Conservation (phyloP, 768 basidiomycete genomes). For the Lactarius psammicola region DNA sequence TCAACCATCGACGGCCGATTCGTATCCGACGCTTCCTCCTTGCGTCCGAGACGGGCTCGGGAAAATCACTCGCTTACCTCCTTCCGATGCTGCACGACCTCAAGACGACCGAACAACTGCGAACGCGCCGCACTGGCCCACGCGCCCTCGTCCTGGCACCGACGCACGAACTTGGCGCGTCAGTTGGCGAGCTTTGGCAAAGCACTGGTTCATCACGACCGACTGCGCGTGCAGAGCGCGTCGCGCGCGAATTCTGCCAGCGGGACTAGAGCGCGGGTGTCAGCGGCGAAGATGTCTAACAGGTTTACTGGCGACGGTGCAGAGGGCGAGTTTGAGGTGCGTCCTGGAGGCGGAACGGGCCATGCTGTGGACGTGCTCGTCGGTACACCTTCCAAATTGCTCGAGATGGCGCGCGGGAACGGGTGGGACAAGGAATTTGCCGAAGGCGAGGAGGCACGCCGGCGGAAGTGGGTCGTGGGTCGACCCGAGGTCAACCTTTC, state of each 20-base stretch:
- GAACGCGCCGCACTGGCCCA: constrained; percentile 41
- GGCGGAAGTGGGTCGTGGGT: constrained; percentile 44
- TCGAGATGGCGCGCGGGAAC: constrained; percentile 56
- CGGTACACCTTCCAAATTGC: constrained; percentile 60
- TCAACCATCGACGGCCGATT: constrained; percentile 37
- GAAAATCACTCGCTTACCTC: constrained; percentile 89
- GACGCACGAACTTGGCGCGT: constrained; percentile 84
- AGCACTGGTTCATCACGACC: constrained; percentile 65
- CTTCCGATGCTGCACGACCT: constrained; percentile 78
- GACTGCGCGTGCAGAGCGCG: constrained; percentile 71
- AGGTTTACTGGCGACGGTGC: constrained; percentile 32
- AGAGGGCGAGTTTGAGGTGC: constrained; percentile 31
- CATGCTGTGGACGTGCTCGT: constrained; percentile 56
- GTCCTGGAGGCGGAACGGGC: constrained; percentile 22
- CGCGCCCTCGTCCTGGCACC: constrained; percentile 82
- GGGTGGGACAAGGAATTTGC: constrained; percentile 50
- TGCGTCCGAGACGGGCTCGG: constrained; percentile 88
- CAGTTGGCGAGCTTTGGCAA: constrained; percentile 79
- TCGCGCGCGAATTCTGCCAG: constrained; percentile 53
- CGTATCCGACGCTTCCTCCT: constrained; percentile 56
- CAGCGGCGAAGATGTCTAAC: constrained; percentile 51
- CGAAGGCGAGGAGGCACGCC: constrained; percentile 32
- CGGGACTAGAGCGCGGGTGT: constrained; percentile 30
- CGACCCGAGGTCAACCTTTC: constrained; percentile 60
- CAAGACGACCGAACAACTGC: constrained; percentile 58